These are phyloP conservation scores for Nigrograna mackinnonii DNA, from an alignment of 2,329 filamentous ascomycete species.

Conservation along the genomic window DNA sequence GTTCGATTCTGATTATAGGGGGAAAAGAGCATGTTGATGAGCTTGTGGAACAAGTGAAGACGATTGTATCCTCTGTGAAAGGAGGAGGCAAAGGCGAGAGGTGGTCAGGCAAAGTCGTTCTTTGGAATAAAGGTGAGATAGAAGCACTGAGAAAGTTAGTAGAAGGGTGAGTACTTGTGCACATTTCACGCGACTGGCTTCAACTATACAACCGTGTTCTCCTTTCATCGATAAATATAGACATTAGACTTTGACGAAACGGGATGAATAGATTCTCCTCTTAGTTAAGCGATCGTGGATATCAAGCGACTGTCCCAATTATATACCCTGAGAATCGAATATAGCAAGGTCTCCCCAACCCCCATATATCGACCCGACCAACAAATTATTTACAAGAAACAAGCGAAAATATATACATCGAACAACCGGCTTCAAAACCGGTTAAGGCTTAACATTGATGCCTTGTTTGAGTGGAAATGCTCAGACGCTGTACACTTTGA, in stretches of 20 bases:
- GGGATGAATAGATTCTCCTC: too few relatives aligned
- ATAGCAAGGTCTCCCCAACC: neutral
- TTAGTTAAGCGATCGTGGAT: too few relatives aligned
- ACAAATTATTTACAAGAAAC: constrained; percentile 1
- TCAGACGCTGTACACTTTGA: constrained; percentile 42
- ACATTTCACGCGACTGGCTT: neutral
- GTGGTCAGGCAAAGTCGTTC: constrained; percentile 36
- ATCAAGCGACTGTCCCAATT: constrained; percentile 4
- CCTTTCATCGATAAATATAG: too few relatives aligned
- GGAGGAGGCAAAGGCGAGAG: constrained; percentile 37
- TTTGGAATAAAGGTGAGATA: constrained; percentile 36
- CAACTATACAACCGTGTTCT: too few relatives aligned
- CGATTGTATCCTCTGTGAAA: constrained; percentile 26
- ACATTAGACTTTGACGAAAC: too few relatives aligned
- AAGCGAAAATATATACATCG: constrained; percentile 1
- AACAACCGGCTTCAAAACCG: neutral
- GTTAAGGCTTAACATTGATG: too few relatives aligned
- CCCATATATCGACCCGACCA: constrained; percentile 1
- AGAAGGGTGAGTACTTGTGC: constrained; percentile 4
- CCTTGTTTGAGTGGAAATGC: neutral
- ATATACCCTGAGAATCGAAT: too few relatives aligned
- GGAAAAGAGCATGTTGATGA: constrained; percentile 25
- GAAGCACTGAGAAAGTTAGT: constrained; percentile 26
- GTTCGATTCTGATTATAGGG: constrained; percentile 31
- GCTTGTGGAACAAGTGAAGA: constrained; percentile 26